A percentile compares a stretch with the other conserved stretches of the same genome.
Evolutionary conservation across 768 basidiomycete genomes (phyloP).

Genomic region (Cytidiella melzeri): DNA sequence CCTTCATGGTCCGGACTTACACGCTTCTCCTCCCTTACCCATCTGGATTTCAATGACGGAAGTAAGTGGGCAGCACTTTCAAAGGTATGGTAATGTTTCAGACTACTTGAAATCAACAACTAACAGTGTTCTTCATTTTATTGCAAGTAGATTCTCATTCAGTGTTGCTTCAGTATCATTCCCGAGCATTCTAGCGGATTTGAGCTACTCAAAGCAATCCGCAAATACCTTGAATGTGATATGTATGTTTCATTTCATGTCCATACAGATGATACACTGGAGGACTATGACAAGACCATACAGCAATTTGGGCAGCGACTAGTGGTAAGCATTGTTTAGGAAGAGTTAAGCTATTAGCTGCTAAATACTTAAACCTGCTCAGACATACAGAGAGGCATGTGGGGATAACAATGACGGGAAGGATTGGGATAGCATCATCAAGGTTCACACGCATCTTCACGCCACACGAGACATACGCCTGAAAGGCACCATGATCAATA

Average conservation of each 20-base stretch:
- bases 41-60: background rate
- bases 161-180: constrained; percentile 2
- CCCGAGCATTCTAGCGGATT: background rate
- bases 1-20: background rate
- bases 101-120: background rate
- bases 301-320: constrained; percentile 2
- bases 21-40: background rate
- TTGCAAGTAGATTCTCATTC: background rate
- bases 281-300: background rate
- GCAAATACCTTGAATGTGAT: constrained; percentile 6
- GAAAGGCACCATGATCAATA: constrained; percentile 11
- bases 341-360: too few relatives aligned
- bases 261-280: constrained; percentile 7
- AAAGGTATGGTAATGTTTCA: background rate
- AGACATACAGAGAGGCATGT: background rate
- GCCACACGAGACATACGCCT: constrained; percentile 5
- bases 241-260: constrained; percentile 4
- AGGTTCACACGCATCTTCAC: constrained; percentile 12
- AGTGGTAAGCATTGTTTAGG: too few relatives aligned
- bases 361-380: background rate
- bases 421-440: constrained; percentile 11
- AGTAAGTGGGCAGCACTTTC: constrained; percentile 1
- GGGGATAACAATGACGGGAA: background rate
- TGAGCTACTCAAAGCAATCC: background rate
- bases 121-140: background rate